Evolutionary conservation across 192 early-diverging fungal species (phyloP).

Genomic region (Entophlyctis luteolus): DNA sequence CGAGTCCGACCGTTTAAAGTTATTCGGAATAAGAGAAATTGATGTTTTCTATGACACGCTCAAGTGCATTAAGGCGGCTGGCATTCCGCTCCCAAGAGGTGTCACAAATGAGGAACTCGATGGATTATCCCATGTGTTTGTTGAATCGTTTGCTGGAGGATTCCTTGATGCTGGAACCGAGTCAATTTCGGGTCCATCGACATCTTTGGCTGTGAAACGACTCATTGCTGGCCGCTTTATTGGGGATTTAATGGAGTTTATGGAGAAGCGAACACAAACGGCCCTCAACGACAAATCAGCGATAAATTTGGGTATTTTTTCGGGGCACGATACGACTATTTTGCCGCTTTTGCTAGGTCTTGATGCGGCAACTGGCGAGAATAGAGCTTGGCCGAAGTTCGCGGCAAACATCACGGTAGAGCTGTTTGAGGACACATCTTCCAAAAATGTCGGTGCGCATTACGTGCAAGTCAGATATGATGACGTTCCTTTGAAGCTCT

Average conservation of each 20-base stretch:
- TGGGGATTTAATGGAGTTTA: constrained; percentile 13
- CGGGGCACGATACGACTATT: constrained; percentile 27
- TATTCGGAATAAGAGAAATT: constrained; percentile 20
- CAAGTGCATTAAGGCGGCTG: constrained; percentile 28
- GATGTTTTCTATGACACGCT: constrained; percentile 39
- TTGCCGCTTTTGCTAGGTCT: constrained; percentile 6
- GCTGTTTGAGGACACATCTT: not conserved
- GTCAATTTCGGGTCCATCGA: not conserved
- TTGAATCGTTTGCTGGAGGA: constrained; percentile 27
- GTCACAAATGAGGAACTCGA: constrained; percentile 33
- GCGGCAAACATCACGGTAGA: constrained; percentile 17
- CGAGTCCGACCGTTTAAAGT: not conserved
- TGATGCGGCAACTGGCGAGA: not conserved
- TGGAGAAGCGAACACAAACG: not conserved
- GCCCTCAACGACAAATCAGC: not conserved
- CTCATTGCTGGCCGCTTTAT: constrained; percentile 22
- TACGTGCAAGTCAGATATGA: constrained; percentile 19
- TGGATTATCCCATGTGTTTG: constrained; percentile 20
- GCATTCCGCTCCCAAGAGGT: constrained; percentile 34
- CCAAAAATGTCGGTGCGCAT: not conserved
- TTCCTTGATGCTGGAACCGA: not conserved
- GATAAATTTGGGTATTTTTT: constrained; percentile 16
- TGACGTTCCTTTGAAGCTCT: not conserved
- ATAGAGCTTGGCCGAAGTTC: constrained; percentile 6
- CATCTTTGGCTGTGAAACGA: not conserved